Percentiles rank a stretch among this genome's conserved stretches.
These are phyloP conservation scores for Ophiognomonia clavigignenti-juglandacearum DNA, from an alignment of 2,329 filamentous ascomycete species.

Conservation along the genomic window DNA sequence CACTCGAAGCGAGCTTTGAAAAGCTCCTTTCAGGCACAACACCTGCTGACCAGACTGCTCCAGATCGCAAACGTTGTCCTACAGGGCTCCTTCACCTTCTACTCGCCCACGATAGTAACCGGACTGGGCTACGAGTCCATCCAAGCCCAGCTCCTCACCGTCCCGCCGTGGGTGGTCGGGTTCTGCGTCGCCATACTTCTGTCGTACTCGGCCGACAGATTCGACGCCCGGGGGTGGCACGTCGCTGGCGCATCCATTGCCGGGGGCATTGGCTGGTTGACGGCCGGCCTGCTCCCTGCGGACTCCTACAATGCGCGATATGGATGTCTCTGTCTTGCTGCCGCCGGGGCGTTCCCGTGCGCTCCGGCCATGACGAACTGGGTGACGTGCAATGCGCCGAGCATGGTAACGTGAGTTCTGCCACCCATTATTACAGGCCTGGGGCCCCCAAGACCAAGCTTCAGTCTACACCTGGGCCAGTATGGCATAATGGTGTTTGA, in stretches of 20 bases:
- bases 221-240: conserved; percentile 21
- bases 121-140: conserved; percentile 27
- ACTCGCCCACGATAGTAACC: conserved; percentile 47
- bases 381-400: conserved; percentile 34
- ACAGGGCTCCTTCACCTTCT: conserved; percentile 41
- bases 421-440: not conserved
- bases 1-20: no score
- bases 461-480: not conserved
- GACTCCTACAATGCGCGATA: conserved; percentile 24
- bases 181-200: conserved; percentile 22
- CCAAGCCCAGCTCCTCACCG: conserved; percentile 23
- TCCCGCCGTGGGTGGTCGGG: conserved; percentile 25
- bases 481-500: not conserved
- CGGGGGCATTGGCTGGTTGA: conserved; percentile 28
- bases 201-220: conserved; percentile 22
- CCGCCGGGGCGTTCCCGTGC: conserved; percentile 30
- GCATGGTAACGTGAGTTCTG: conserved; percentile 22
- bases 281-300: conserved; percentile 24
- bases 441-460: not conserved
- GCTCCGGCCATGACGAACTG: conserved; percentile 31
- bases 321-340: conserved; percentile 31
- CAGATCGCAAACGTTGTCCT: conserved; percentile 24
- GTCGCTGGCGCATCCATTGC: conserved; percentile 23
- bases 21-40: not conserved
- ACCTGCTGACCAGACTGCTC: conserved; percentile 21